Conservation (phyloP, 116 monocot genomes). For the Cymodocea nodosa region DNA sequence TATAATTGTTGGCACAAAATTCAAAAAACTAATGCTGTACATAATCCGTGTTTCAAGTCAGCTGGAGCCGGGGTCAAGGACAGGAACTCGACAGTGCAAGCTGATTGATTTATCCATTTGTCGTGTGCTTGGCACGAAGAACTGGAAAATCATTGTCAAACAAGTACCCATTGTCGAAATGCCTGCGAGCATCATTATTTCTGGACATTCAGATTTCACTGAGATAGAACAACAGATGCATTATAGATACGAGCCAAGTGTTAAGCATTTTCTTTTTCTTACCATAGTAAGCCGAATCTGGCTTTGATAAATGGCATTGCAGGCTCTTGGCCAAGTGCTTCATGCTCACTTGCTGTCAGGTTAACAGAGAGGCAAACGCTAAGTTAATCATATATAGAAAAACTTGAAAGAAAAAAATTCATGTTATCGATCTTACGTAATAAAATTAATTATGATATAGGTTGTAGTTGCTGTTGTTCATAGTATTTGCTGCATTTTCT, state of each 20-base stretch:
- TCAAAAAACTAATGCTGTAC: no score
- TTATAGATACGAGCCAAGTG: not conserved
- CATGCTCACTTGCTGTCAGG: constrained; percentile 78
- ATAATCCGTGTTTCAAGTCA: constrained; percentile 7
- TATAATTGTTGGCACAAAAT: no score
- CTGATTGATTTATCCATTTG: constrained; percentile 86
- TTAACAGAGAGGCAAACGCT: not conserved
- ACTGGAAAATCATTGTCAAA: constrained; percentile 95
- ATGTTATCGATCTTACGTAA: no score
- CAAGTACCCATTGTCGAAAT: constrained; percentile 71
- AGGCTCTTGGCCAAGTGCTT: constrained; percentile 86
- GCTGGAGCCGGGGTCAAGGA: constrained; percentile 57
- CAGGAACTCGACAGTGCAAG: constrained; percentile 94
- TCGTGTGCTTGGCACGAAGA: constrained; percentile 75
- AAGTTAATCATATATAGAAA: not conserved
- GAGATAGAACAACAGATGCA: not conserved
- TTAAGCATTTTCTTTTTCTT: not conserved
- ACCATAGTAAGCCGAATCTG: constrained; percentile 93
- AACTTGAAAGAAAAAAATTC: no score
- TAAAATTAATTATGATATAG: no score
- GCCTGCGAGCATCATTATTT: constrained; percentile 22
- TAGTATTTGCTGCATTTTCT: no score
- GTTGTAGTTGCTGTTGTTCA: no score
- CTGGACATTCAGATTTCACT: not conserved
- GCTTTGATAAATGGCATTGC: constrained; percentile 92